phyloP scores from a whole-genome alignment of 805 yeast species.

The Clavispora asparagi region DNA sequence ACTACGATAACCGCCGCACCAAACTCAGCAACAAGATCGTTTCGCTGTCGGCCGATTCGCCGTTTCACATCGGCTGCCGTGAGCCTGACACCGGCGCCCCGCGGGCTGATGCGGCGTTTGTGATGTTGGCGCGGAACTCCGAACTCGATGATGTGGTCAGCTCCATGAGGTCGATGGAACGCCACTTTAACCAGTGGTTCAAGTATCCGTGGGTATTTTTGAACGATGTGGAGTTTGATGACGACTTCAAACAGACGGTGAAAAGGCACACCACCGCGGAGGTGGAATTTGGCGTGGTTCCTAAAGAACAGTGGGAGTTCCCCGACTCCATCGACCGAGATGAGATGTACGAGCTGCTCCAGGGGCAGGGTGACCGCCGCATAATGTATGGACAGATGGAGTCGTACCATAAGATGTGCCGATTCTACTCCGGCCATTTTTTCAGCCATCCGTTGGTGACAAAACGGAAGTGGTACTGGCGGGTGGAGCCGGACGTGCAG shows the following conservation, averaged over 20 bases:
- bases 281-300: conserved; percentile 69
- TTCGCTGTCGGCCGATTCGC: conserved; percentile 24
- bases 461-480: conserved; percentile 87
- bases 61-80: conserved; percentile 53
- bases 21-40: conserved; percentile 12
- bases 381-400: conserved; percentile 79
- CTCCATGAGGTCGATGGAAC: conserved; percentile 71
- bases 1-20: conserved; percentile 6
- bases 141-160: conserved; percentile 74
- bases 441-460: conserved; percentile 71
- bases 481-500: conserved; percentile 90
- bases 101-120: conserved; percentile 78
- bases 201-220: conserved; percentile 89
- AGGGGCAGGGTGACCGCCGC: conserved; percentile 75
- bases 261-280: conserved; percentile 48
- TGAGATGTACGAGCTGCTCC: conserved; percentile 52
- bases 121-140: conserved; percentile 74
- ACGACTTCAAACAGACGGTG: conserved; percentile 56
- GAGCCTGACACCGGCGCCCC: conserved; percentile 36
- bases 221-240: conserved; percentile 71
- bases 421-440: conserved; percentile 63
- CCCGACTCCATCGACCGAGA: conserved; percentile 32
- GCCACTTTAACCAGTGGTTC: conserved; percentile 91
- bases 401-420: conserved; percentile 90
- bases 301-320: conserved; percentile 64